Base-by-base conservation (phyloP, 305 asterid species). In the Fraxinus xanthoxyloides region DNA sequence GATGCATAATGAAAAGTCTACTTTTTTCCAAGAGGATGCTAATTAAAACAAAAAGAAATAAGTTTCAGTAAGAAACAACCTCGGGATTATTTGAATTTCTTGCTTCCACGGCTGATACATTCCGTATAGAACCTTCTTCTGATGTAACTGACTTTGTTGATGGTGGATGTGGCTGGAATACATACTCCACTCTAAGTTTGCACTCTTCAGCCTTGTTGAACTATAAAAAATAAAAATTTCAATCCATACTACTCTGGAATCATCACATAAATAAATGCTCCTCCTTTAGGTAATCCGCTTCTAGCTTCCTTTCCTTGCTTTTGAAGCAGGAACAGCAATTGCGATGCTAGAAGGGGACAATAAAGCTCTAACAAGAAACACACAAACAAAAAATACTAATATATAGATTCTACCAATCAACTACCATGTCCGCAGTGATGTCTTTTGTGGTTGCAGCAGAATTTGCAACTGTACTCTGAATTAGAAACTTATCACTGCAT, bases 401-500 rank as follows among this genome's bases (percentile, higher is more conserved):
- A 67, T 15, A 79, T n/a, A 28, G 56, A 46, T 73, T 36, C 43
- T 30, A 70, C 36, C 75, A 70, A 32, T 70, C 75, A 70, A 72
- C 67, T 82, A 84, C 89, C 87, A 85, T 80, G 34, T 90, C 91
- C 13, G 67, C 65, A 26, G 83, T 84, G 78, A 83, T 38, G 40
- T 84, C 86, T 79, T 88, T 86, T 23, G 78, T 56, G 23, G 83
- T 79, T 73, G 87, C 76, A 61, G 43, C 83, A 77, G 90, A 70
- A 77, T 81, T 72, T 83, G 87, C 88, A 23, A 84, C 56, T 19
- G 86, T 84, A 76, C 90, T 85, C 85, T 87, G 93, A 76, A 90
- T 85, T 61, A 88, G 80, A 80, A 88, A 84, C 82, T 88, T 88
- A 80, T 87, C 93, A 76, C 79, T 87, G 82, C 80, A 81, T 84